Conservation (phyloP, 768 basidiomycete genomes). For the Candolleomyces eurysporus region DNA sequence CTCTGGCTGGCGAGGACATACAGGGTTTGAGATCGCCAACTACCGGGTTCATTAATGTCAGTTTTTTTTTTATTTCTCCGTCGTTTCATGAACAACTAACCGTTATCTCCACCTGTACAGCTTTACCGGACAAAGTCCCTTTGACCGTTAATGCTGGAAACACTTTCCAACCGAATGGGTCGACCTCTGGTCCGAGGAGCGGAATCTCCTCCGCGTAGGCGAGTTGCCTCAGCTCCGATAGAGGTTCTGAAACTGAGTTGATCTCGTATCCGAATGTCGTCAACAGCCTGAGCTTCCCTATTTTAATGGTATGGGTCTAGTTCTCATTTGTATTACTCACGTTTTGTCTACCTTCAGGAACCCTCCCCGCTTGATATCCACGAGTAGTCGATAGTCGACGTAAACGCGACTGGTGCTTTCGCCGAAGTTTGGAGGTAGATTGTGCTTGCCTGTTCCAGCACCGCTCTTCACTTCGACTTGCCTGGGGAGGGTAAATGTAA, state of each 20-base stretch:
- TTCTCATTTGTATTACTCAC: slow-evolving; percentile 26
- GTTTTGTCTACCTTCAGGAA: slow-evolving; percentile 48
- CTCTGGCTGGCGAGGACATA: slow-evolving; percentile 19
- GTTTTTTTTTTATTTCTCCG: not conserved
- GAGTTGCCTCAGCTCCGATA: slow-evolving; percentile 31
- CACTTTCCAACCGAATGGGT: slow-evolving; percentile 41
- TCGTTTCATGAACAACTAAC: slow-evolving; percentile 27
- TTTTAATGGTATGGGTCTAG: not conserved
- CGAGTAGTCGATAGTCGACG: slow-evolving; percentile 53
- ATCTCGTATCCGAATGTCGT: slow-evolving; percentile 33
- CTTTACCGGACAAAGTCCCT: slow-evolving; percentile 25
- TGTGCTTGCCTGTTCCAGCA: not conserved
- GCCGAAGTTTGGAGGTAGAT: slow-evolving; percentile 51
- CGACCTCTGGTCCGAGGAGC: slow-evolving; percentile 33
- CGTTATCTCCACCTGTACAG: slow-evolving; percentile 20
- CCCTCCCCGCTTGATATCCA: slow-evolving; percentile 45
- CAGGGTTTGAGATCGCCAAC: slow-evolving; percentile 48
- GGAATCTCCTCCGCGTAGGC: slow-evolving; percentile 33
- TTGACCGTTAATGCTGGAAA: slow-evolving; percentile 20
- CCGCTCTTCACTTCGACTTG: slow-evolving; percentile 33
- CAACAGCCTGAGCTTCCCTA: slow-evolving; percentile 19
- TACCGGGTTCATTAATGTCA: slow-evolving; percentile 9
- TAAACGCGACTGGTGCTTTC: slow-evolving; percentile 55
- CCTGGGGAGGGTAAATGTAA: slow-evolving; percentile 43
- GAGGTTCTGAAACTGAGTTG: slow-evolving; percentile 23